A percentile compares a stretch with the other conserved stretches of the same genome.
These are phyloP conservation scores for Gaeumannomyces tritici DNA, from an alignment of 2,329 filamentous ascomycete genomes.

Conservation along the genomic window DNA sequence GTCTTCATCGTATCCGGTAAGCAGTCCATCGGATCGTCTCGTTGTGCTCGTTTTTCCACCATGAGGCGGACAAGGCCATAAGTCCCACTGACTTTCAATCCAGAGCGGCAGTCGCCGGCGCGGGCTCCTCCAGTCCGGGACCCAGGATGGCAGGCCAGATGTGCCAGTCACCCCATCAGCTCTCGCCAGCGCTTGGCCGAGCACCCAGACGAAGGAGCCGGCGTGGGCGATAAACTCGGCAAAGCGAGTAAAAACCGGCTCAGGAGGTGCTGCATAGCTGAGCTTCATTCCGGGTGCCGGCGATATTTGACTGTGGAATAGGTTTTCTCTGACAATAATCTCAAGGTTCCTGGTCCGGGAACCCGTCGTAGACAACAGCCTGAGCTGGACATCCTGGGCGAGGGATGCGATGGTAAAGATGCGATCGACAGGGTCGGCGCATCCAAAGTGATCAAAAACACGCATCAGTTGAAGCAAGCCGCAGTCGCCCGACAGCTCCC, in stretches of 20 bases:
- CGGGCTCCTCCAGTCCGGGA: background rate
- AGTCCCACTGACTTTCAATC: background rate
- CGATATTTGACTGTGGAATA: no score
- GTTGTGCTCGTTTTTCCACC: no score
- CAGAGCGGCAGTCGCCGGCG: background rate
- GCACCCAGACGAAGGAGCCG: background rate
- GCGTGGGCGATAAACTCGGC: background rate
- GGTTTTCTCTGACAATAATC: no score
- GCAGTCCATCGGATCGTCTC: no score
- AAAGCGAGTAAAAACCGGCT: background rate
- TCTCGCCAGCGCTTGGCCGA: background rate
- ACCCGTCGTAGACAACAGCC: background rate
- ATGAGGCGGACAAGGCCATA: background rate
- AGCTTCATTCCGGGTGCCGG: background rate
- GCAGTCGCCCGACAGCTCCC: background rate
- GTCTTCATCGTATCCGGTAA: background rate
- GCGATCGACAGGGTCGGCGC: background rate
- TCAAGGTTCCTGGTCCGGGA: no score
- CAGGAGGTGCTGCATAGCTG: background rate
- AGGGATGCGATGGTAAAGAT: background rate
- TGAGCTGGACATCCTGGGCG: background rate
- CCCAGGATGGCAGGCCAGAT: background rate
- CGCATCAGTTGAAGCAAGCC: background rate
- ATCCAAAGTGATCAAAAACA: background rate
- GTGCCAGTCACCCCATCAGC: background rate